Conservation (phyloP, 306 rosid genomes). For the Castanea crenata region DNA sequence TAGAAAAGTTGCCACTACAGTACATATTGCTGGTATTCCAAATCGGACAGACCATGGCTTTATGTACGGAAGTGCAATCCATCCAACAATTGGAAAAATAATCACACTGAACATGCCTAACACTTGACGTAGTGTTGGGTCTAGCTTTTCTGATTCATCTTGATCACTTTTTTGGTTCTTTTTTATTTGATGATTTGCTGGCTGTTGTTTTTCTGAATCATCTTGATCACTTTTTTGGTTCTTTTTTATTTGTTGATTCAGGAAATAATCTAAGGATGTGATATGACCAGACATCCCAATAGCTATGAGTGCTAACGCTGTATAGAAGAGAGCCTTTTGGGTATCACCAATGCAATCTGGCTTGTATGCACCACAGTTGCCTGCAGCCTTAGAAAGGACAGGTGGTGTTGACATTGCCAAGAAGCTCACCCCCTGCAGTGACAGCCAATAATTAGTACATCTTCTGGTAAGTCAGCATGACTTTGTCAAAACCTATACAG, state of each 20-base stretch:
- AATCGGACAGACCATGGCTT: constrained; percentile 33
- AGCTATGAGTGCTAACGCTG: constrained; percentile 5
- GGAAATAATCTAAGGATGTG: not conserved
- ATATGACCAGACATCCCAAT: not conserved
- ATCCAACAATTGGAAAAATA: constrained; percentile 13
- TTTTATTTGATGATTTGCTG: too few species aligned
- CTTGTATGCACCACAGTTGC: not conserved
- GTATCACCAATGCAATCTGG: not conserved
- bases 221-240: not conserved
- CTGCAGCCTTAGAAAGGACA: not conserved
- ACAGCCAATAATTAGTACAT: not conserved
- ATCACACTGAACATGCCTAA: not conserved
- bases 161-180: too few species aligned
- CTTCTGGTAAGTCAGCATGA: not conserved
- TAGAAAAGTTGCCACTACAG: constrained; percentile 18
- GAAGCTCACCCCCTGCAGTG: constrained; percentile 11
- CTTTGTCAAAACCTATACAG: too few species aligned
- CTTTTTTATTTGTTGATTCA: not conserved
- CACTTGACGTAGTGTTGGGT: accelerated
- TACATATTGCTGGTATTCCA: constrained; percentile 21
- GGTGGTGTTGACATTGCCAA: constrained; percentile 9
- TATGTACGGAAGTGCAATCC: not conserved
- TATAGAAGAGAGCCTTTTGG: not conserved
- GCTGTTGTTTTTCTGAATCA: too few species aligned
- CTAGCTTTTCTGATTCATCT: accelerated